A percentile compares a stretch with the other conserved stretches of the same genome.
Evolutionary conservation across 139 green algal species (phyloP).

Genomic region (Picochlorum sp.): DNA sequence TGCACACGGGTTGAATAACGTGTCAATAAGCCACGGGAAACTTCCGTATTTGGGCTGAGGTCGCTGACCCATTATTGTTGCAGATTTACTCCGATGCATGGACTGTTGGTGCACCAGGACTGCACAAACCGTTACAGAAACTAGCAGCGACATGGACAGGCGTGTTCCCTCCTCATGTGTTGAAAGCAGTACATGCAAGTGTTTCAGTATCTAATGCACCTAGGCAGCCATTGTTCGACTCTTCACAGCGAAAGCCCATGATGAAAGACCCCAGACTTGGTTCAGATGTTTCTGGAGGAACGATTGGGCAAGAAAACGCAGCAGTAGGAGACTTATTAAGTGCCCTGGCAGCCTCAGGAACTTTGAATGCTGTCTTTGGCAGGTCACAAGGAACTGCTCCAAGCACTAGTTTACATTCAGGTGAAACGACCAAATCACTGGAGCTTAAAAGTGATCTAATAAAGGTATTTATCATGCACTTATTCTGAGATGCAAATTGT

Average conservation of each 20-base stretch:
- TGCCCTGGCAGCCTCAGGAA: too few species aligned
- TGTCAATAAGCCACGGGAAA: too few species aligned
- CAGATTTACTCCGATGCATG: slow-evolving; percentile 31
- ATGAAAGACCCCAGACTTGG: slow-evolving; percentile 7
- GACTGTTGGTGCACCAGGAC: slow-evolving; percentile 15
- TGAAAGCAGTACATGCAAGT: slow-evolving; percentile 19
- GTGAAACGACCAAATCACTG: not conserved
- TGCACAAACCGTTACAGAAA: slow-evolving; percentile 28
- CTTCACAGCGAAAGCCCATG: not conserved
- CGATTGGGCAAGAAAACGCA: too few species aligned
- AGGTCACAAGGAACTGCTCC: too few species aligned
- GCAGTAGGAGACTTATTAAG: too few species aligned
- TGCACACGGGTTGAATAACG: too few species aligned
- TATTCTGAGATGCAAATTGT: too few species aligned
- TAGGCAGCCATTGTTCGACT: not conserved
- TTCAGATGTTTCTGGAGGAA: not conserved
- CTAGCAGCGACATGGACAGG: slow-evolving; percentile 44
- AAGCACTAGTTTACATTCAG: not conserved
- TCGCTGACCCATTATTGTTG: too few species aligned
- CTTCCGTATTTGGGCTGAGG: too few species aligned
- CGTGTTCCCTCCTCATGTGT: slow-evolving; percentile 29
- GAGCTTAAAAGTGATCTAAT: not conserved
- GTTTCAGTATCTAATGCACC: not conserved
- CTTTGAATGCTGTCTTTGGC: too few species aligned
- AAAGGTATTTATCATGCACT: too few species aligned